Base-by-base conservation (phyloP, 495 filamentous ascomycete species). In the Penicillium goetzii region DNA sequence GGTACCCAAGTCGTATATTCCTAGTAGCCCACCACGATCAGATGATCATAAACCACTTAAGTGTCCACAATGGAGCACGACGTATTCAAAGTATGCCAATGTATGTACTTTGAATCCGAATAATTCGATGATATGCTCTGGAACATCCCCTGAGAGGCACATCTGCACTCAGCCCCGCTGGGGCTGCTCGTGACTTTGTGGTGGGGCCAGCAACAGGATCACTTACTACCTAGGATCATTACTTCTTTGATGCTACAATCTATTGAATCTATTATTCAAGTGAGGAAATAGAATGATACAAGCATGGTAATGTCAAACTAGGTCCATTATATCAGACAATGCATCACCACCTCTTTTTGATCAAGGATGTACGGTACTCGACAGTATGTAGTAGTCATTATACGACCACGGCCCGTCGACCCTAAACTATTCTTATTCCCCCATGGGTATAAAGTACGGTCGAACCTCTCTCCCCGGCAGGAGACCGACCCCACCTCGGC, bases 401-500 rank as follows among this genome's bases (percentile, higher is more conserved):
- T 12, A 43, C n/a, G n/a, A n/a, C 12, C 40, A 43, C n/a, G 17
- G 8, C 33, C 38, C 28, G 12, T 25, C n/a, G 8, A 17, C 15
- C 19, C 60, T 56, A 36, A 28, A 52, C 52, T 30, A 40, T 26
- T 40, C 40, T 59, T 21, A 49, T 55, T 40, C 5, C 11, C 33
- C 36, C 36, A 40, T 17, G 40, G 40, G 40, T 3, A 43, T 21
- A 43, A 36, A 2, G 34, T 40, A 40, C 4, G 30, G 30, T 32
- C 30, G 15, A 40, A 40, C 36, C 15, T 40, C 36, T 15, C 47
- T 14, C 43, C n/a, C n/a, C n/a, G n/a, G n/a, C 58, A 51, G 36
- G 38, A 45, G 28, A 38, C 56, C 28, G 28, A 38, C 56, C 28
- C 56, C 58, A 53, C 52, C 41, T 36, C 59, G 53, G 52, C 26